A percentile compares a stretch with the other conserved stretches of the same genome.
These are phyloP conservation scores for Lipomyces sp. DNA, from an alignment of 805 yeast species.

Conservation along the genomic window DNA sequence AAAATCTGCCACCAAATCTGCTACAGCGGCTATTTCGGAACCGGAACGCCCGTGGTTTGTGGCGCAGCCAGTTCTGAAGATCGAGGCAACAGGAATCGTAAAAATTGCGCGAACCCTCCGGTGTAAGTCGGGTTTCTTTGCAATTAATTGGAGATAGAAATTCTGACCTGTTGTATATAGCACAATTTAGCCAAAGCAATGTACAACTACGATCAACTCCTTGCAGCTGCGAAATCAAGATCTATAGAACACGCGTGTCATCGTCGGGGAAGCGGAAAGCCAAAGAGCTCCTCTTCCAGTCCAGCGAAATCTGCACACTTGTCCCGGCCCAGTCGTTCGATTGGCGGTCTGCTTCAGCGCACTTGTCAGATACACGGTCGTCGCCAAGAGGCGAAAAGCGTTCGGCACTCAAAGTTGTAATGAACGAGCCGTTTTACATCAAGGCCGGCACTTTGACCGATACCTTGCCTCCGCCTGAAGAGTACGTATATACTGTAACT, in stretches of 20 bases:
- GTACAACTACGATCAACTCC: constrained; percentile 14
- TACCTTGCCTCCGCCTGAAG: constrained; percentile 7
- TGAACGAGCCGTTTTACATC: constrained; percentile 35
- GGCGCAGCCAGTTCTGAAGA: constrained; percentile 28
- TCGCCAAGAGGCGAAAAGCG: constrained; percentile 5
- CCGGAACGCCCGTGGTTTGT: constrained; percentile 13
- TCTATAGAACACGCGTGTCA: constrained; percentile 7
- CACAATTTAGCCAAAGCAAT: constrained; percentile 16
- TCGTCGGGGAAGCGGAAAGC: constrained; percentile 6
- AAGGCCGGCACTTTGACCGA: constrained; percentile 30
- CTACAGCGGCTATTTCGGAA: constrained; percentile 10
- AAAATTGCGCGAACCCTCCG: constrained; percentile 24
- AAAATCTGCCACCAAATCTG: constrained; percentile 2
- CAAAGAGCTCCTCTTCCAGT: constrained; percentile 21
- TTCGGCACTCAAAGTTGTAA: constrained; percentile 12
- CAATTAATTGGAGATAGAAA: not conserved
- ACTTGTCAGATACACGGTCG: not conserved
- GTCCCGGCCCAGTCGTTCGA: constrained; percentile 8
- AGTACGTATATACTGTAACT: constrained; percentile 11
- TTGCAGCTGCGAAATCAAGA: constrained; percentile 31
- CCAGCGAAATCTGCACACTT: constrained; percentile 28
- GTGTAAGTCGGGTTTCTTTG: constrained; percentile 16
- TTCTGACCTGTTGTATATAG: not conserved
- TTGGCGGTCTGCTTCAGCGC: not conserved
- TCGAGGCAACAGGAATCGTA: constrained; percentile 27